A percentile compares a stretch with the other conserved stretches of the same genome.
Evolutionary conservation across 768 basidiomycete species (phyloP).

Genomic region (Boletus reticulatus): DNA sequence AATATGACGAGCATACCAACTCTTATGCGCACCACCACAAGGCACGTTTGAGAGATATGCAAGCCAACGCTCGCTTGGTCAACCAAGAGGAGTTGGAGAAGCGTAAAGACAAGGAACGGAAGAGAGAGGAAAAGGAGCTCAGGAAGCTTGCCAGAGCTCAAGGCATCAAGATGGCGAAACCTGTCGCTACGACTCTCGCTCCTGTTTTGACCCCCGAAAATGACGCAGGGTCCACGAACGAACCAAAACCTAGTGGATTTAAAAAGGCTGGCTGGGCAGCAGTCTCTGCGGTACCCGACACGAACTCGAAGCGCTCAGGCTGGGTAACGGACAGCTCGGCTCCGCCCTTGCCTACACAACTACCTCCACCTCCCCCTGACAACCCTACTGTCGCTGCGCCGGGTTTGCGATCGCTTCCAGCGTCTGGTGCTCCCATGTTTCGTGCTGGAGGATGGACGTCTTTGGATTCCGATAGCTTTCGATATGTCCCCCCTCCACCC

Average conservation of each 20-base stretch:
- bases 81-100: slow-evolving; percentile 67
- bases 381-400: slow-evolving; percentile 10
- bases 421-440: slow-evolving; percentile 44
- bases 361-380: slow-evolving; percentile 8
- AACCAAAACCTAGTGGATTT: slow-evolving; percentile 27
- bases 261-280: slow-evolving; percentile 55
- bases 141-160: slow-evolving; percentile 80
- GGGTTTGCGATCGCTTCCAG: slow-evolving; percentile 12
- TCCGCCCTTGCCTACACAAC: slow-evolving; percentile 23
- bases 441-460: slow-evolving; percentile 67
- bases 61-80: slow-evolving; percentile 65
- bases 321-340: slow-evolving; percentile 15
- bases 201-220: slow-evolving; percentile 17
- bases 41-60: slow-evolving; percentile 79
- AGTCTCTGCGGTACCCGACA: slow-evolving; percentile 16
- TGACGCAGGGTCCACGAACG: slow-evolving; percentile 13
- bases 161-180: slow-evolving; percentile 63
- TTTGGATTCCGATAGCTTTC: slow-evolving; percentile 49
- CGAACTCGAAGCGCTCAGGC: slow-evolving; percentile 10
- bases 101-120: slow-evolving; percentile 82
- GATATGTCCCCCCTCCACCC: slow-evolving; percentile 22
- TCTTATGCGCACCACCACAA: slow-evolving; percentile 88
- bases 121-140: slow-evolving; percentile 81
- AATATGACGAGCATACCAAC: slow-evolving; percentile 88
- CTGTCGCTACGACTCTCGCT: slow-evolving; percentile 16